Conservation (phyloP, 164 flowering plant genomes). For the Sedum album region DNA sequence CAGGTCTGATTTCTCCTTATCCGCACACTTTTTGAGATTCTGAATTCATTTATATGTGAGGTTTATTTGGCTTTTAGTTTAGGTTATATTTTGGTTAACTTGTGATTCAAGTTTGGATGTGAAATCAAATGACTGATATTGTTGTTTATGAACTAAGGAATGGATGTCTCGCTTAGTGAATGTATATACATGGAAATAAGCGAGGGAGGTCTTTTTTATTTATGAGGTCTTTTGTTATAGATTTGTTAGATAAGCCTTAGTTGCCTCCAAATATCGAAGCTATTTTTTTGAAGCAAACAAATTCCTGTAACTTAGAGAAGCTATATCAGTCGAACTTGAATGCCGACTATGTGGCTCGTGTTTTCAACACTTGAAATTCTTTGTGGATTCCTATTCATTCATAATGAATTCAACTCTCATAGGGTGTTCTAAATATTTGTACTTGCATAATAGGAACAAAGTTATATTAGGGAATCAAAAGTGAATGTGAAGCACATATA, state of each 20-base stretch:
- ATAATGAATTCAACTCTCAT: conserved; percentile 2
- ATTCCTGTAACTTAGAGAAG: conserved; percentile 71
- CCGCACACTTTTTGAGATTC: background rate
- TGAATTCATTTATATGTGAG: background rate
- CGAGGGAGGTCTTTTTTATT: too few relatives aligned
- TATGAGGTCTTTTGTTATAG: background rate
- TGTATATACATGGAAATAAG: background rate
- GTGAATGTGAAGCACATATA: conserved; percentile 82
- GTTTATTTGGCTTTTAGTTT: background rate
- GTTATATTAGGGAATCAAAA: conserved; percentile 77
- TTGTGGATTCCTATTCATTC: background rate
- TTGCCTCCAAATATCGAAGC: conserved; percentile 85
- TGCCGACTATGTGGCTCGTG: background rate
- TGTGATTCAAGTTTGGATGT: too few relatives aligned
- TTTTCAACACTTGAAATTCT: background rate
- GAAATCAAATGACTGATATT: too few relatives aligned
- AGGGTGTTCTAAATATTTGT: conserved; percentile 94
- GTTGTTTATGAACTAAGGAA: background rate
- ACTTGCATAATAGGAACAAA: conserved; percentile 87
- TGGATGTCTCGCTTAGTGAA: background rate
- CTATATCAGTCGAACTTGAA: conserved; percentile 67
- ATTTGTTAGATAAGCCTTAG: background rate
- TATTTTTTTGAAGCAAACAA: conserved; percentile 80
- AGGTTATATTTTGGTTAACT: background rate
- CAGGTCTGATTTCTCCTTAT: background rate